Evolutionary conservation across 2,329 filamentous ascomycete species (phyloP).

Genomic region (Zymoseptoria tritici): DNA sequence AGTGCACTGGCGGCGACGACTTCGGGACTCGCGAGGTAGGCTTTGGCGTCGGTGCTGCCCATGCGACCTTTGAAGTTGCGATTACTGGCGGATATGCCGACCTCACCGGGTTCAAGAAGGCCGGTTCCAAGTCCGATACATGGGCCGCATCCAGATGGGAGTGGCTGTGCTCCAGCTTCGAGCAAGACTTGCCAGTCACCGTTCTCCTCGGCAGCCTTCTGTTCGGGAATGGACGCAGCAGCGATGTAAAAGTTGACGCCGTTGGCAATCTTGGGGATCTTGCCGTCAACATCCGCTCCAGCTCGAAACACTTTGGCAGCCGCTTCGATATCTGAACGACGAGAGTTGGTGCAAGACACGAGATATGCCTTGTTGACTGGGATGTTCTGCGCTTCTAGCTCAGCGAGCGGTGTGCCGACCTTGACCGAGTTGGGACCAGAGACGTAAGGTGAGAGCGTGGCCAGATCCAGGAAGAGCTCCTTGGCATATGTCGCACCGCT

Average conservation of each 20-base stretch:
- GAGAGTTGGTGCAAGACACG: slow-evolving; percentile 82
- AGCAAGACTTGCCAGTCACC: slow-evolving; percentile 82
- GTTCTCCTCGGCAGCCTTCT: slow-evolving; percentile 65
- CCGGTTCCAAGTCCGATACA: slow-evolving; percentile 82
- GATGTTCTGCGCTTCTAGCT: slow-evolving; percentile 68
- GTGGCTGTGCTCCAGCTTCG: slow-evolving; percentile 65
- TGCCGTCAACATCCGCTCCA: slow-evolving; percentile 56
- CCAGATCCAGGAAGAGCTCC: slow-evolving; percentile 70
- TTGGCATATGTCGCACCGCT: slow-evolving; percentile 76
- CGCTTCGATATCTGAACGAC: slow-evolving; percentile 70
- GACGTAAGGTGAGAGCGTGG: slow-evolving; percentile 75
- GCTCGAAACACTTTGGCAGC: slow-evolving; percentile 82
- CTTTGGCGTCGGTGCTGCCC: slow-evolving; percentile 70
- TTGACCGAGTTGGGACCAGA: slow-evolving; percentile 89
- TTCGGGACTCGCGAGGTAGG: slow-evolving; percentile 82
- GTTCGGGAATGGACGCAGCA: slow-evolving; percentile 73
- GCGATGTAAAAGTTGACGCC: slow-evolving; percentile 84
- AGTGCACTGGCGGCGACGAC: slow-evolving; percentile 87
- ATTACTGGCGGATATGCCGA: slow-evolving; percentile 77
- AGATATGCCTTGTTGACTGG: slow-evolving; percentile 71
- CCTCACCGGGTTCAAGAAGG: slow-evolving; percentile 74
- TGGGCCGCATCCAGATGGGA: slow-evolving; percentile 70
- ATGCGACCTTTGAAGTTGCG: slow-evolving; percentile 89
- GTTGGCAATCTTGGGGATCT: slow-evolving; percentile 61
- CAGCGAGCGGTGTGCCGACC: slow-evolving; percentile 66